Base-by-base conservation (phyloP, 148 eudicot species). In the Camellia sinensis region DNA sequence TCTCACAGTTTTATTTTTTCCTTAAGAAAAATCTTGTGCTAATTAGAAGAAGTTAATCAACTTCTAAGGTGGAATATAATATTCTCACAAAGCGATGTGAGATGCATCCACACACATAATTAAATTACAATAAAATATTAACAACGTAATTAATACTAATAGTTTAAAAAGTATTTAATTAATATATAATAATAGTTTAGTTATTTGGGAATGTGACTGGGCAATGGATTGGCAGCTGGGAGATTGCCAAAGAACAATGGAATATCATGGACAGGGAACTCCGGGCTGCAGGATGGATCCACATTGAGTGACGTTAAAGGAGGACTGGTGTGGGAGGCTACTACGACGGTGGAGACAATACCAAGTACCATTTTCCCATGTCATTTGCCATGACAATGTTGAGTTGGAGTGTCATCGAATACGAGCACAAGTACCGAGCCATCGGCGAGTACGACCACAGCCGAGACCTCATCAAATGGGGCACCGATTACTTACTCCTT, bases 361-460 rank as follows among this genome's bases (percentile, higher is more conserved):
- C 87, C n/a, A 93, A 93, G 85, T 93, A 81, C 77, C 89, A 90
- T 78, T 91, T 93, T 43, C 97, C 97, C 0, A 88, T 93, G 97
- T 85, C 97, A 11, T 93, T 85, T 78, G 86, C 98, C 0, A 83
- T 89, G 87, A 92, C 94, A 19, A 87, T 89, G 93, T 68, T 90
- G 19, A 89, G 93, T 74, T 90, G 93, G 93, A 90, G 93, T 54
- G 80, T 90, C 17, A 89, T 89, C 29, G 93, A 89, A 37, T 90
- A 90, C 75, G 86, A 85, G 15, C 89, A 84, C 82, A 90, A 90
- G 77, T 90, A 87, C 71, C 72, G 56, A 15, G 88, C 89, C 67
- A 77, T 86, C 2, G 64, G 75, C 0, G 91, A 90, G 81, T 90
- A 89, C 44, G 84, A 86, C 13, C 93, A 90, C 76, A 84, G 71